phyloP scores from a whole-genome alignment of 192 early-diverging fungal genomes.

The Physocladia obscura region DNA sequence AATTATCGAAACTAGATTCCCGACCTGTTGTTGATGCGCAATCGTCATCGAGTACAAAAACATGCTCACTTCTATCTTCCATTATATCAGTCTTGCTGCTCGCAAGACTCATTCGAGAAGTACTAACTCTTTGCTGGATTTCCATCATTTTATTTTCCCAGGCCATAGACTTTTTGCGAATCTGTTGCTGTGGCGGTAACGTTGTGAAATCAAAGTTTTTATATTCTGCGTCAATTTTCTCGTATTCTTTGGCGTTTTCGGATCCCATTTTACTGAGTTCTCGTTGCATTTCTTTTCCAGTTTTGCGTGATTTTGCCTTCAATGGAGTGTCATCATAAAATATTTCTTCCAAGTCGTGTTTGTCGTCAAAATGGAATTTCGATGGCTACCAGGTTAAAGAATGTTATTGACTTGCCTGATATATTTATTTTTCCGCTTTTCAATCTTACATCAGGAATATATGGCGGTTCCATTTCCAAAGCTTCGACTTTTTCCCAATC shows the following conservation, averaged over 20 bases:
- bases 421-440: too few relatives aligned
- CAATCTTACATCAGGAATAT: constrained; percentile 51
- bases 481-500: constrained; percentile 45
- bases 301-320: constrained; percentile 70
- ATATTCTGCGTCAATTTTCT: constrained; percentile 14
- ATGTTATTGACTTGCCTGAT: too few relatives aligned
- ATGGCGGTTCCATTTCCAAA: constrained; percentile 42
- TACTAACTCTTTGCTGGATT: constrained; percentile 9
- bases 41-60: not conserved
- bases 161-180: constrained; percentile 4
- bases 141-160: constrained; percentile 15
- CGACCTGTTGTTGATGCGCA: not conserved
- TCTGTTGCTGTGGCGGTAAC: not conserved
- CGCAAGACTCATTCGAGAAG: not conserved
- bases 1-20: too few relatives aligned
- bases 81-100: not conserved
- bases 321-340: constrained; percentile 92
- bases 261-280: not conserved
- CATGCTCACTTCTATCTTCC: constrained; percentile 15
- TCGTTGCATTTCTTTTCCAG: not conserved
- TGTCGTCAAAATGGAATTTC: constrained; percentile 87
- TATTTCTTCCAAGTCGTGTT: constrained; percentile 93
- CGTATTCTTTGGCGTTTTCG: constrained; percentile 13
- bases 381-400: constrained; percentile 12
- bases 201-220: constrained; percentile 1